Evolutionary conservation across 2,329 filamentous ascomycete species (phyloP).

Genomic region (Acrodontium crateriforme): DNA sequence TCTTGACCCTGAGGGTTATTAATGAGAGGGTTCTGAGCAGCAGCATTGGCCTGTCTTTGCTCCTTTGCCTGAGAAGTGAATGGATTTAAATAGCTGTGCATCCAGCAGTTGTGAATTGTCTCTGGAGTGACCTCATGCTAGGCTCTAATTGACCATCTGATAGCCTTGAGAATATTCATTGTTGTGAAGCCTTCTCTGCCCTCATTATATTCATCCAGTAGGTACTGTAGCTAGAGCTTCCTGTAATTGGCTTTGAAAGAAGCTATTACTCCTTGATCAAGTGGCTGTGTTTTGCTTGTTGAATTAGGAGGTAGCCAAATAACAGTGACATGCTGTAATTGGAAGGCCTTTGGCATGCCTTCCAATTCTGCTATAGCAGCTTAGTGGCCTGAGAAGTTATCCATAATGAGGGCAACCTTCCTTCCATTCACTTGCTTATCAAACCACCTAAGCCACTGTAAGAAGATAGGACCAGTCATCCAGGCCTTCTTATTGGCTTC

Average conservation of each 20-base stretch:
- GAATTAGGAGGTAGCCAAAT: not conserved
- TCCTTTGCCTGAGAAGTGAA: not conserved
- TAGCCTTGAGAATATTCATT: not conserved
- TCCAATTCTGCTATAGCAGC: not conserved
- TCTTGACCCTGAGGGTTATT: not conserved
- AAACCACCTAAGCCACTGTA: not conserved
- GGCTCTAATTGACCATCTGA: not conserved
- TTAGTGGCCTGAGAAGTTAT: not conserved
- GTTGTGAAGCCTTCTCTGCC: not conserved
- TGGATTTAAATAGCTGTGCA: not conserved
- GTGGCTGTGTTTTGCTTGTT: not conserved
- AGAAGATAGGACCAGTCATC: not conserved
- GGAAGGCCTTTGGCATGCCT: not conserved
- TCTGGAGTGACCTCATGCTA: not conserved
- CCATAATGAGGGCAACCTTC: not conserved
- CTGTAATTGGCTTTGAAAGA: not conserved
- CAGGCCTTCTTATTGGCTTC: conserved; percentile 1
- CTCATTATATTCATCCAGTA: not conserved
- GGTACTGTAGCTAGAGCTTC: not conserved
- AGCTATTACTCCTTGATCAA: not conserved
- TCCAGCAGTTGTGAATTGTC: not conserved
- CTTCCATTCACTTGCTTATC: not conserved
- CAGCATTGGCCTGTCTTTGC: not conserved
- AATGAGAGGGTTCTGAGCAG: too few relatives aligned
- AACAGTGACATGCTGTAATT: not conserved